phyloP scores from a whole-genome alignment of 2,329 filamentous ascomycete genomes.

The Blastomyces gilchristii region DNA sequence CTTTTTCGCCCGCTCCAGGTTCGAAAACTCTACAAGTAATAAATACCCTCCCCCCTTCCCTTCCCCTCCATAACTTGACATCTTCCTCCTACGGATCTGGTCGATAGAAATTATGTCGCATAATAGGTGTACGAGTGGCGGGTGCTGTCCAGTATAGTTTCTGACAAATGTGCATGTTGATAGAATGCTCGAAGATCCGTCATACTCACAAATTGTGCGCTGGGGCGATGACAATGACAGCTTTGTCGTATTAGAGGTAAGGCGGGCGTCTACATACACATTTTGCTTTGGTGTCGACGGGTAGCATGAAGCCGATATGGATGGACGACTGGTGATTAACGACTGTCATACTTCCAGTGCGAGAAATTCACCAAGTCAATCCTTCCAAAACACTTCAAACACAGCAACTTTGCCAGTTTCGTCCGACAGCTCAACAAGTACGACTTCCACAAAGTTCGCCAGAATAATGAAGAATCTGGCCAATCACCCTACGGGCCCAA shows the following conservation, averaged over 20 bases:
- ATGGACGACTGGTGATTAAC: not conserved
- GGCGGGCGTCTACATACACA: not conserved
- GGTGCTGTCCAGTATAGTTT: not conserved
- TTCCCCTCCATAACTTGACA: too few relatives aligned
- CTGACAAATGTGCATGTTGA: conserved; percentile 14
- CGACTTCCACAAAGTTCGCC: conserved; percentile 95
- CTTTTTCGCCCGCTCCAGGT: conserved; percentile 48
- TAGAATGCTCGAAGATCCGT: conserved; percentile 93
- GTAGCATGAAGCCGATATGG: not conserved
- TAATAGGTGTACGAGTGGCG: conserved; percentile 7
- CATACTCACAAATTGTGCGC: conserved; percentile 82
- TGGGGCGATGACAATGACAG: conserved; percentile 94
- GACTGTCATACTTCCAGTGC: conserved; percentile 49
- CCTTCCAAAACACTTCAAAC: conserved; percentile 96
- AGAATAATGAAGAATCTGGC: conserved; percentile 76
- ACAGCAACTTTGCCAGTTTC: conserved; percentile 96
- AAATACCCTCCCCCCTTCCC: conserved; percentile 24
- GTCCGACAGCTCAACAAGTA: conserved; percentile 95
- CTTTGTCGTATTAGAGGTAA: conserved; percentile 92
- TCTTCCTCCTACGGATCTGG: not conserved
- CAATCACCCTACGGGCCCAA: conserved; percentile 71
- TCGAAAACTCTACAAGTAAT: conserved; percentile 94
- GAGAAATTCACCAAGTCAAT: conserved; percentile 98
- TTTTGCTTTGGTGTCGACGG: not conserved
- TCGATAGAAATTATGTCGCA: conserved; percentile 10